Base-by-base conservation (phyloP, 768 basidiomycete genomes). In the Boletus rubropictus region DNA sequence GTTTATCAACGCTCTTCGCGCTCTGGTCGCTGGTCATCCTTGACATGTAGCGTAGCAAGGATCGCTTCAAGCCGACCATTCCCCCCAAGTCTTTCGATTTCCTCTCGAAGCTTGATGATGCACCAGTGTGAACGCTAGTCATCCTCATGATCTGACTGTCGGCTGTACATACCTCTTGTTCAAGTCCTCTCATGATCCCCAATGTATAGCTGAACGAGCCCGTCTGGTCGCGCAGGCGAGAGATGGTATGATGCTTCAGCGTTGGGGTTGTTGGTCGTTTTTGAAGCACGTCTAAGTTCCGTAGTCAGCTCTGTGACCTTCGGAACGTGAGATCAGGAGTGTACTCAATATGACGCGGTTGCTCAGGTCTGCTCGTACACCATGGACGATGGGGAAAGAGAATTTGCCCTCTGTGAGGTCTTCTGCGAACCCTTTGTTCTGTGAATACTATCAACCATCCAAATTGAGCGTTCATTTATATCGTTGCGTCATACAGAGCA, bases 191-290 rank as follows among this genome's bases (percentile, higher is more conserved):
- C 45, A 97, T 70, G 3, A 96, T 88, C 0, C 68, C 63, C 4
- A 82, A 62, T 0, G 93, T 96, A 62, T 98, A 97, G 2, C 78
- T 82, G 54, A 98, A 95, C 0, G 92, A 93, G 28, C 78, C 75
- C 0, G 94, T 97, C 33, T 75, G 72, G 22, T 80, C 64, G 32
- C 76, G 76, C 50, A 98, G 76, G 62, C 94, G 93, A 18, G 77
- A 68, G 47, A 98, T 90, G 0, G 85, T 80, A 59, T 93, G 86
- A 1, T 69, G 66, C 63, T 97, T 97, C 37, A 91, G 71, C 0
- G 89, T 88, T 1, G 86, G 85, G 0, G 90, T 89, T 0, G 80
- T 74, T 0, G 95, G 93, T 7, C 91, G 79, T 69, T 96, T 94
- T 63, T 94, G 89, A 11, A 98, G 80, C 21, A 96, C 86, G 54